Conservation (phyloP, 441 rosid species). For the Eruca vesicaria region DNA sequence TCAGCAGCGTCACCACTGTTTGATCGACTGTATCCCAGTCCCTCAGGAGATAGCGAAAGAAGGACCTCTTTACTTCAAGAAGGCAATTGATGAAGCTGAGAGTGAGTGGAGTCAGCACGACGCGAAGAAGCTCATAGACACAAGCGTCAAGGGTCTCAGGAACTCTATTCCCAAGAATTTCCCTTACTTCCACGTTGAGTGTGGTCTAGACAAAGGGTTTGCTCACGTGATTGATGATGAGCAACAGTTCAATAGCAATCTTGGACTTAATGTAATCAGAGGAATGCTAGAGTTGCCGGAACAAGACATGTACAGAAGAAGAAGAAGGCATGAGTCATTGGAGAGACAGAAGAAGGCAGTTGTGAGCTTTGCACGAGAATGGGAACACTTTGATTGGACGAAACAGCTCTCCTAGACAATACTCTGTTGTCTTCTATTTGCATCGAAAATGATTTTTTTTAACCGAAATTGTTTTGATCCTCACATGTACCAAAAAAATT, state of each 20-base stretch:
- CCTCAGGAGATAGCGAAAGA: conserved; percentile 65
- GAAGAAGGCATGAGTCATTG: conserved; percentile 55
- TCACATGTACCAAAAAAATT: too few species aligned
- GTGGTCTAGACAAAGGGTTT: conserved; percentile 72
- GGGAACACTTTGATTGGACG: conserved; percentile 91
- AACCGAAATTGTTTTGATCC: not conserved
- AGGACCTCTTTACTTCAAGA: conserved; percentile 83
- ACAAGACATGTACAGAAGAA: conserved; percentile 80
- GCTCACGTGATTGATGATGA: conserved; percentile 92
- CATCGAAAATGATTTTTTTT: not conserved
- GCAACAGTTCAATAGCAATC: conserved; percentile 67
- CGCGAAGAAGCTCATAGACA: conserved; percentile 91
- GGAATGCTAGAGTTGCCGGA: conserved; percentile 75
- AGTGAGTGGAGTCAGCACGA: conserved; percentile 97
- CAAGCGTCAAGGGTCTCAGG: conserved; percentile 74
- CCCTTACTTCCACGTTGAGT: conserved; percentile 92
- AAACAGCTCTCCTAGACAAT: conserved; percentile 60
- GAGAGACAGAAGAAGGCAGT: conserved; percentile 71
- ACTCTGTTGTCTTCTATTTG: not conserved
- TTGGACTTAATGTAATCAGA: conserved; percentile 82
- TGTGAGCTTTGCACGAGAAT: conserved; percentile 48
- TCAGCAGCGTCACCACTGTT: conserved; percentile 78
- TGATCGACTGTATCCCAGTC: conserved; percentile 83
- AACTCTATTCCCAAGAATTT: conserved; percentile 82
- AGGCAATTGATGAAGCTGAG: conserved; percentile 92